Base-by-base conservation (phyloP, 331 rosid genomes). In the Rhamnella rubrinervis region DNA sequence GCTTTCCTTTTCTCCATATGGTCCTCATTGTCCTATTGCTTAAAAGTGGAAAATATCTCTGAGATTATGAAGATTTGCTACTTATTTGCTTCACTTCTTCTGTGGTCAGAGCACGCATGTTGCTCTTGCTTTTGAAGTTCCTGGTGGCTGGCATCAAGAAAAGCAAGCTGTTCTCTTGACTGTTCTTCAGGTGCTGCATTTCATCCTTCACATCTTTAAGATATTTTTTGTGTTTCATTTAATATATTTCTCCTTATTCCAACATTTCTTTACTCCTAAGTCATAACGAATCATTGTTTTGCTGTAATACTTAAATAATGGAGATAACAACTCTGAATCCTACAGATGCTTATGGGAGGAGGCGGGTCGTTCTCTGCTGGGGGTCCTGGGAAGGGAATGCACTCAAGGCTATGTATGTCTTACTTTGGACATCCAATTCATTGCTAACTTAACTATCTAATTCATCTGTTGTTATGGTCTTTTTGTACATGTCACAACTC, bases 321-420 rank as follows among this genome's bases (percentile, higher is more conserved):
- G 28, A 18, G 62, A 61, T 69, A 70, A 75, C 41, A 25, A 73
- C 55, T 78, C 55, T 74, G 59, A 78, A 61, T 68, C 35, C 38
- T 78, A 80, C 77, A 92, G 98, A 77, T 85, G 89, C 95, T 92
- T 71, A 89, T 92, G 97, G 98, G 98, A 75, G 96, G 98, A 61
- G 98, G 98, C 59, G 95, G 98, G 3, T 89, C 96, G 11, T 92
- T 92, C 86, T 92, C 98, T 28, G 98, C 95, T 3, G 95, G 98
- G 55, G 98, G 98, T 1, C 96, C 98, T 0, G 98, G 98, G 72
- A 92, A 92, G 79, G 98, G 98, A 81, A 92, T 92, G 98, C 98
- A 92, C 88, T 92, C 98, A 47, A 81, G 98, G 80, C 95, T 92
- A 70, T 92, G 98, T 92, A 76, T 77, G 96, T 87, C 63, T 56